These are phyloP conservation scores for Colletotrichum lupini DNA, from an alignment of 2,329 filamentous ascomycete genomes.

Conservation along the genomic window DNA sequence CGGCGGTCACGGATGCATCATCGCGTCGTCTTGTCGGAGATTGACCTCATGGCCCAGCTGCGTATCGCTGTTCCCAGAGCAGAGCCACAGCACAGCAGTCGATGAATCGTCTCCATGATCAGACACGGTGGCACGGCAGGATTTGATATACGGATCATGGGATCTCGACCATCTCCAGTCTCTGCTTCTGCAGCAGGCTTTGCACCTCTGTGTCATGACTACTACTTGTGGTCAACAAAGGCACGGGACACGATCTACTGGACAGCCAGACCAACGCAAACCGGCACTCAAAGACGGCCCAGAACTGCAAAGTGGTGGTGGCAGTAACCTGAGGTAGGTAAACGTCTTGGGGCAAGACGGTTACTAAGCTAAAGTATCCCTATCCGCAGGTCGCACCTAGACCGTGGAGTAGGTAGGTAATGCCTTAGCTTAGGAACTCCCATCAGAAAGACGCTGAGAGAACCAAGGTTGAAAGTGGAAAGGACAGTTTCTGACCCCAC, in stretches of 20 bases:
- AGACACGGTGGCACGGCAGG: background rate
- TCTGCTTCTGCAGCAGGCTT: background rate
- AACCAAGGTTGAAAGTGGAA: too few species aligned
- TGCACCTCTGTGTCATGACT: background rate
- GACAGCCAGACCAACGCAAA: slow-evolving; percentile 3
- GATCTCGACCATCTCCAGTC: background rate
- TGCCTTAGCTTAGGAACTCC: background rate
- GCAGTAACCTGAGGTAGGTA: background rate
- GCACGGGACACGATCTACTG: background rate
- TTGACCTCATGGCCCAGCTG: background rate
- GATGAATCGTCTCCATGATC: background rate
- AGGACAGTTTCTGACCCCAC: too few species aligned
- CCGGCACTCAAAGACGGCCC: slow-evolving; percentile 30
- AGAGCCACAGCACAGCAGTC: background rate
- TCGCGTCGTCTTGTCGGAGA: background rate
- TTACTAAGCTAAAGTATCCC: background rate
- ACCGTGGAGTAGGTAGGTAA: background rate
- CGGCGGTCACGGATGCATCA: background rate
- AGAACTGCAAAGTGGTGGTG: background rate
- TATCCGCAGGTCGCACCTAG: background rate
- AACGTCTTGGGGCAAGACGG: background rate
- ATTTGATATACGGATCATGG: background rate
- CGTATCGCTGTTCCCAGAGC: background rate
- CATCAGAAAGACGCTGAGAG: background rate
- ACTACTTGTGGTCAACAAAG: background rate